A percentile compares a stretch with the other conserved stretches of the same genome.
phyloP scores from a whole-genome alignment of 179 eudicot species.

The Actinidia polygama region DNA sequence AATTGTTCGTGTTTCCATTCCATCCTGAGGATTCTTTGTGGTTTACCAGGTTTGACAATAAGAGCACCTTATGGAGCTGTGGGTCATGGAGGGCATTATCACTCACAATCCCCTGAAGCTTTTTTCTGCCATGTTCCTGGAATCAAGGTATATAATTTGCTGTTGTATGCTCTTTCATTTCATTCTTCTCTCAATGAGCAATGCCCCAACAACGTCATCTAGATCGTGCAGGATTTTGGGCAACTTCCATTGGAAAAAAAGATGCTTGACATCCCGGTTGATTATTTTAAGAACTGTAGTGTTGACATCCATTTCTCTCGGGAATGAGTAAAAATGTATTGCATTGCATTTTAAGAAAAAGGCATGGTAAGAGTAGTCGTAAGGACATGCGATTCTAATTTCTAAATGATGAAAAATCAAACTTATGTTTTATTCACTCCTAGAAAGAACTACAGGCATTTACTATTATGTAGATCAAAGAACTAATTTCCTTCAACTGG shows the following conservation, averaged over 20 bases:
- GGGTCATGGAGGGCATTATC: slow-evolving; percentile 99
- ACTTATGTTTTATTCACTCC: slow-evolving; percentile 1
- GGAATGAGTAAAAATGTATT: not conserved
- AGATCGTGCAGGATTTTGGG: not conserved
- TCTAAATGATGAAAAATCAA: not conserved
- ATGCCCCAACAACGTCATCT: no score
- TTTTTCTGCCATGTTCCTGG: slow-evolving; percentile 99
- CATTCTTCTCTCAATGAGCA: slow-evolving; percentile 3
- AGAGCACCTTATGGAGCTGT: slow-evolving; percentile 99
- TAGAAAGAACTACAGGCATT: not conserved
- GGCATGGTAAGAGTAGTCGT: not conserved
- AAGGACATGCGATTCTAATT: not conserved
- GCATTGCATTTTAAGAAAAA: not conserved
- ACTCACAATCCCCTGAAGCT: slow-evolving; percentile 99
- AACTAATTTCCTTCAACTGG: not conserved
- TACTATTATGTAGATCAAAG: not conserved
- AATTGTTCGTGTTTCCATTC: not conserved
- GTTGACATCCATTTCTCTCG: not conserved
- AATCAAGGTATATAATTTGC: slow-evolving; percentile 59
- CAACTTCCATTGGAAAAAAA: not conserved
- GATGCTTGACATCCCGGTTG: not conserved
- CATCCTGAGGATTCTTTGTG: not conserved
- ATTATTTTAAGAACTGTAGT: not conserved
- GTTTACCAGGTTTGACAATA: slow-evolving; percentile 78
- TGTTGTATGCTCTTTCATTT: not conserved